These are phyloP conservation scores for Leishmania gerbilli DNA, from an alignment of 208 protist genomes.

Conservation along the genomic window DNA sequence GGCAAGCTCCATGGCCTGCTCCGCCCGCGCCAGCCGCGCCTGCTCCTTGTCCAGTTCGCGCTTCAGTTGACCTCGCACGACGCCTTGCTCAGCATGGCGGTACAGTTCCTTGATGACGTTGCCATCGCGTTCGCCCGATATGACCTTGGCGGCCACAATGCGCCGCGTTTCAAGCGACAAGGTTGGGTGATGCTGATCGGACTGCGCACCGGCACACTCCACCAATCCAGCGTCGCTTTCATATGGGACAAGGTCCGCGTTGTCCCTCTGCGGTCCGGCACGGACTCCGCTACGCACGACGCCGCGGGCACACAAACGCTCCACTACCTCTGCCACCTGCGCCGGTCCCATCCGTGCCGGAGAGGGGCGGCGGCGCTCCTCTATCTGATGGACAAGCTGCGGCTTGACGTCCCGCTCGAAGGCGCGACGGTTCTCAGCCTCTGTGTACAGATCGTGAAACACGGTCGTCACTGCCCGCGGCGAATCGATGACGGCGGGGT, in stretches of 20 bases:
- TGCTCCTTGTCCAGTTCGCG: slow-evolving; percentile 35
- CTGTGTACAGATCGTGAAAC: slow-evolving; percentile 64
- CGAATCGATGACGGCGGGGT: slow-evolving; percentile 30
- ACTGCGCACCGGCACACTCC: background rate
- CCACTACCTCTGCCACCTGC: slow-evolving; percentile 59
- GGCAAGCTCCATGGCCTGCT: slow-evolving; percentile 27
- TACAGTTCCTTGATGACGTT: slow-evolving; percentile 49
- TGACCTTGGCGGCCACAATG: slow-evolving; percentile 59
- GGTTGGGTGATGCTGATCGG: slow-evolving; percentile 34
- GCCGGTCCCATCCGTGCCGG: slow-evolving; percentile 20
- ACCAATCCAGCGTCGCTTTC: background rate
- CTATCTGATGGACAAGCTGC: slow-evolving; percentile 59
- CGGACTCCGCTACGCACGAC: slow-evolving; percentile 26
- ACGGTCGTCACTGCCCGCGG: slow-evolving; percentile 27
- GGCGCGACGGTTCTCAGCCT: slow-evolving; percentile 52
- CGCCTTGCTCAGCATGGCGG: slow-evolving; percentile 21
- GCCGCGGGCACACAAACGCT: slow-evolving; percentile 57
- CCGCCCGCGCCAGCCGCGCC: slow-evolving; percentile 25
- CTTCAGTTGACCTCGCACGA: slow-evolving; percentile 14
- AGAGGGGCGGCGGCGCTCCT: slow-evolving; percentile 32
- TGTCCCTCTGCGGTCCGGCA: background rate
- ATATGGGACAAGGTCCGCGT: slow-evolving; percentile 1
- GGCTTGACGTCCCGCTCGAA: slow-evolving; percentile 60
- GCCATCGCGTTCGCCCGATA: slow-evolving; percentile 41
- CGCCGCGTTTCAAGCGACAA: slow-evolving; percentile 51